These are phyloP conservation scores for Sugiyamaella grinbergsii DNA, from an alignment of 1,139 yeast genomes.

Conservation along the genomic window DNA sequence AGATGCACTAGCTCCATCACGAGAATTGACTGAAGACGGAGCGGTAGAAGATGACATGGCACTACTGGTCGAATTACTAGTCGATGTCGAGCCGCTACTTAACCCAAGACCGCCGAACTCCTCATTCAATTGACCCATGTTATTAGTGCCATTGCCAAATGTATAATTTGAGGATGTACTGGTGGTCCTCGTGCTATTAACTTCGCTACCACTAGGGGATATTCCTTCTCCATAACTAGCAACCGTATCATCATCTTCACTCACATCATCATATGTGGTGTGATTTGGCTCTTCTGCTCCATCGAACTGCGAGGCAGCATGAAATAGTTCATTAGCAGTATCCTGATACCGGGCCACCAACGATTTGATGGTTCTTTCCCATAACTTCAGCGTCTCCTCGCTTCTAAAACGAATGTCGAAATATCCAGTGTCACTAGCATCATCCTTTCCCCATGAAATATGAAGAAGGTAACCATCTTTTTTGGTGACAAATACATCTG, in stretches of 20 bases:
- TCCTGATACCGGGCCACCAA: slow-evolving; percentile 36
- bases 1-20: slow-evolving; percentile 23
- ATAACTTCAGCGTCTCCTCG: slow-evolving; percentile 42
- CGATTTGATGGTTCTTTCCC: slow-evolving; percentile 40
- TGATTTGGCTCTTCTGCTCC: slow-evolving; percentile 24
- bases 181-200: slow-evolving; percentile 17
- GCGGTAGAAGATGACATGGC: slow-evolving; percentile 6
- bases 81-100: background rate
- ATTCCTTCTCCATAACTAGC: slow-evolving; percentile 14
- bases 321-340: slow-evolving; percentile 22
- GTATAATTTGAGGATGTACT: slow-evolving; percentile 18
- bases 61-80: too few species aligned
- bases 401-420: slow-evolving; percentile 43
- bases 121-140: slow-evolving; percentile 10
- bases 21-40: slow-evolving; percentile 14
- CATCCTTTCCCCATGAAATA: slow-evolving; percentile 43
- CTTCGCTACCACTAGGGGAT: slow-evolving; percentile 17
- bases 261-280: slow-evolving; percentile 31
- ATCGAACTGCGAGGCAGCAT: slow-evolving; percentile 12
- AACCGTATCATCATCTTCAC: slow-evolving; percentile 31
- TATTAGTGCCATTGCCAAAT: slow-evolving; percentile 5
- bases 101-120: slow-evolving; percentile 15
- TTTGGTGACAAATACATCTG: slow-evolving; percentile 37
- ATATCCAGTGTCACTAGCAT: slow-evolving; percentile 43
- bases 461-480: slow-evolving; percentile 39